Evolutionary conservation across 768 basidiomycete species (phyloP), one percentile per base, ranked within the genome.

Genomic region (Amylocystis lapponica): DNA sequence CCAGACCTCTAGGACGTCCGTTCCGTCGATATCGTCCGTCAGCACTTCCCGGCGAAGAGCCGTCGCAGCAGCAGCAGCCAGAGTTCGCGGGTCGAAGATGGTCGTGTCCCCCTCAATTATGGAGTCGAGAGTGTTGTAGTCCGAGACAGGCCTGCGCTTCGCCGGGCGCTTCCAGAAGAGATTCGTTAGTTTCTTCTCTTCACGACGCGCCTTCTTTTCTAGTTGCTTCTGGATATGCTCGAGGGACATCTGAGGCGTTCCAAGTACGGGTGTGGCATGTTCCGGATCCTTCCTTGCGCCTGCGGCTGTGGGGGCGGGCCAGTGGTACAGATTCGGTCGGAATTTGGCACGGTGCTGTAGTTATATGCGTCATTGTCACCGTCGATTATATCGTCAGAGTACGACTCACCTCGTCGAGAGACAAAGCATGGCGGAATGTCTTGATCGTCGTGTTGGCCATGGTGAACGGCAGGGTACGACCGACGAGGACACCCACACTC

Each of bases 1-100:
- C 86, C 86, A 91, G 3, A 89, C 85, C 57, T 91, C 87, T 11
- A 79, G 57, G 12, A 86, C 78, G 58, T 87, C 78, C 2, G 75
- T 55, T n/a, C 39, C 40, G 31, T 9, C 36, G 21, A 36, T 20
- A 8, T 42, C 47, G 3, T 49, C 27, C 11, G 25, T 33, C 27
- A 27, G 27, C 7, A 10, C 11, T 13, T 16, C 21, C 20, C 21
- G 8, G 27, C 41, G 26, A 5, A 30, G 13, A 14, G 34, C 13
- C 31, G 32, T 23, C 17, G 31, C 32, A 14, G 23, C n/a, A 11
- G 35, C 20, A 9, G 30, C 39, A n/a, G n/a, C n/a, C n/a, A n/a
- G n/a, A n/a, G n/a, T n/a, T n/a, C n/a, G n/a, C n/a, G n/a, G n/a
- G n/a, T n/a, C n/a, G n/a, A n/a, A n/a, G n/a, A n/a, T n/a, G n/a